These are phyloP conservation scores for Citrullus colocynthis DNA, from an alignment of 306 rosid genomes.

Conservation along the genomic window DNA sequence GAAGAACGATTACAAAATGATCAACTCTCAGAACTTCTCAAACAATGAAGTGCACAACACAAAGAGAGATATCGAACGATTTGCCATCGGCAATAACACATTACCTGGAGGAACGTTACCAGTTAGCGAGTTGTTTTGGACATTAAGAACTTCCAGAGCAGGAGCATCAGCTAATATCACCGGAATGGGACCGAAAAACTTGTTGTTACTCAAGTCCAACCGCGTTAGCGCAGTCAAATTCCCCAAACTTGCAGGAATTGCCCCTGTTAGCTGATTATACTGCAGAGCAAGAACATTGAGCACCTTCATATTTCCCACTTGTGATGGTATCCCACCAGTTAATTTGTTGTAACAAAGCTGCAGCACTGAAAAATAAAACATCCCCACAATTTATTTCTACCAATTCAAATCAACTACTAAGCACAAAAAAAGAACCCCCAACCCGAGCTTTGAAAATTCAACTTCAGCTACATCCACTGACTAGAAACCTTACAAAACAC, in stretches of 20 bases:
- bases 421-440: background rate
- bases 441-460: background rate
- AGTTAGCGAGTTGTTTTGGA: conserved; percentile 66
- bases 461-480: background rate
- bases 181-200: conserved; percentile 67
- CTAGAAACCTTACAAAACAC: background rate
- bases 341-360: conserved; percentile 77
- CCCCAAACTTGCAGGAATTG: conserved; percentile 91
- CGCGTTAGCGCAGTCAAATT: conserved; percentile 32
- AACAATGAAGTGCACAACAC: background rate
- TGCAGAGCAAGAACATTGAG: conserved; percentile 67
- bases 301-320: conserved; percentile 39
- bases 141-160: conserved; percentile 38
- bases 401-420: background rate
- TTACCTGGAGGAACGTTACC: conserved; percentile 67
- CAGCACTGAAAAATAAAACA: conserved; percentile 42
- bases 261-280: conserved; percentile 50
- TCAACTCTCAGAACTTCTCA: background rate
- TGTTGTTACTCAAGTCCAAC: conserved; percentile 71
- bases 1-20: background rate
- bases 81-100: background rate
- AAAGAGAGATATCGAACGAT: background rate
- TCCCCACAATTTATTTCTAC: background rate
- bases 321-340: conserved; percentile 57
- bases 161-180: conserved; percentile 48